Evolutionary conservation across 169 alveolate species (phyloP).

Genomic region (Perkinsus marinus): DNA sequence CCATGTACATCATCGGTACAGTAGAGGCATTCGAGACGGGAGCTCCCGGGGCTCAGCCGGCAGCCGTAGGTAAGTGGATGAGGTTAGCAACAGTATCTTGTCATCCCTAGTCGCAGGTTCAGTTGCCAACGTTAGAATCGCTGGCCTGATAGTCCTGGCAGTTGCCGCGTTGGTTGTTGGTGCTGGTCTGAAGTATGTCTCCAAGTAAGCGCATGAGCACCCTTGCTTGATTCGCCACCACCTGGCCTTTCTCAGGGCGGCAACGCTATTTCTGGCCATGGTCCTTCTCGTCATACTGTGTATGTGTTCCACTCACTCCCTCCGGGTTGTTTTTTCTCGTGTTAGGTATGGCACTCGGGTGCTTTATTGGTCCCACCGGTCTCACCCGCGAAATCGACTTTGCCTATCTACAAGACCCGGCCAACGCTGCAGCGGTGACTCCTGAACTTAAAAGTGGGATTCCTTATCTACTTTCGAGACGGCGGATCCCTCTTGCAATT

Average conservation of each 20-base stretch:
- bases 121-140: constrained; percentile 31
- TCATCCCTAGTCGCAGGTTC: neutral
- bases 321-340: neutral
- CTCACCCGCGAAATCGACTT: neutral
- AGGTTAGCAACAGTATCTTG: neutral
- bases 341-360: neutral
- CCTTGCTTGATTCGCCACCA: neutral
- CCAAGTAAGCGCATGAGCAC: neutral
- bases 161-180: constrained; percentile 16
- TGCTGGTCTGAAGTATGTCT: constrained; percentile 33
- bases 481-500: too few species aligned
- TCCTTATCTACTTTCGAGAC: neutral
- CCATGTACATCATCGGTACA: constrained; percentile 37
- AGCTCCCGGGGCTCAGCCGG: constrained; percentile 21
- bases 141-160: constrained; percentile 30
- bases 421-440: neutral
- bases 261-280: constrained; percentile 21
- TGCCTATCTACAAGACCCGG: neutral
- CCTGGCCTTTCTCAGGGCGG: constrained; percentile 11
- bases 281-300: constrained; percentile 32
- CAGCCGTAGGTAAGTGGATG: neutral
- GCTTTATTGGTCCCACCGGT: neutral
- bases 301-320: constrained; percentile 30
- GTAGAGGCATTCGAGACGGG: constrained; percentile 39
- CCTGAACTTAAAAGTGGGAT: neutral